Conservation (phyloP, 1,284 basidiomycete species). For the Moesziomyces aphidis region DNA sequence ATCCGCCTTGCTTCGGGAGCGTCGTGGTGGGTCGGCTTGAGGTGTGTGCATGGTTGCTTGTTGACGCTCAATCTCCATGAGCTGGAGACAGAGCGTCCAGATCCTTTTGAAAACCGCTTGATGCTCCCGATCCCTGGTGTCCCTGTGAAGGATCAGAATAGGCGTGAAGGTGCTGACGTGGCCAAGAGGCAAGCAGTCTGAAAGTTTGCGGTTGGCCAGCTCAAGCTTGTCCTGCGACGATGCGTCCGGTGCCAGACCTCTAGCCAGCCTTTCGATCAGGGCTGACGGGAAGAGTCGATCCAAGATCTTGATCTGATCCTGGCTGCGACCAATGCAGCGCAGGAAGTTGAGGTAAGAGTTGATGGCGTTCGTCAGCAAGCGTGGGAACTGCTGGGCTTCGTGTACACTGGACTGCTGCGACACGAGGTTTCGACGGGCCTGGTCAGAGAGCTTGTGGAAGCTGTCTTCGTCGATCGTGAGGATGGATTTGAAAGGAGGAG, state of each 20-base stretch:
- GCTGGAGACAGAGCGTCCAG: constrained; percentile 11
- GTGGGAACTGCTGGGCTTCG: constrained; percentile 26
- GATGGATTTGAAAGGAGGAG: constrained; percentile 3
- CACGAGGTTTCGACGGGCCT: constrained; percentile 35
- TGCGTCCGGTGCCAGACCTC: constrained; percentile 12
- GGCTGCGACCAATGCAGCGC: neutral
- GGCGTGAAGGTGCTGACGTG: constrained; percentile 16
- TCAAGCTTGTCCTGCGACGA: constrained; percentile 42
- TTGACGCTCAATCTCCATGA: constrained; percentile 26
- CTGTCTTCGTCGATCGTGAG: constrained; percentile 6
- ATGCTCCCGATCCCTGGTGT: constrained; percentile 1
- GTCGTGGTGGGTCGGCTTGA: neutral
- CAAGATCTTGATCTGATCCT: constrained; percentile 25
- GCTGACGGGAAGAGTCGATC: constrained; percentile 22
- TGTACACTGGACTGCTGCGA: constrained; percentile 37
- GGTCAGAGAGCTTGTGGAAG: constrained; percentile 18
- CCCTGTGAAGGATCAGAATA: neutral
- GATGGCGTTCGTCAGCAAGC: constrained; percentile 22
- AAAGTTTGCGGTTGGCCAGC: constrained; percentile 24
- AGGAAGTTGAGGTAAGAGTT: constrained; percentile 23
- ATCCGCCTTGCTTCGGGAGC: neutral
- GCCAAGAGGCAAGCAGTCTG: constrained; percentile 23
- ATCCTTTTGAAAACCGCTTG: constrained; percentile 6
- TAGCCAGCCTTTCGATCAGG: constrained; percentile 19
- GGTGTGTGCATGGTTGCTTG: neutral